Evolutionary conservation across 176 grass and related monocot species (phyloP).

Genomic region (Sorghum bicolor): DNA sequence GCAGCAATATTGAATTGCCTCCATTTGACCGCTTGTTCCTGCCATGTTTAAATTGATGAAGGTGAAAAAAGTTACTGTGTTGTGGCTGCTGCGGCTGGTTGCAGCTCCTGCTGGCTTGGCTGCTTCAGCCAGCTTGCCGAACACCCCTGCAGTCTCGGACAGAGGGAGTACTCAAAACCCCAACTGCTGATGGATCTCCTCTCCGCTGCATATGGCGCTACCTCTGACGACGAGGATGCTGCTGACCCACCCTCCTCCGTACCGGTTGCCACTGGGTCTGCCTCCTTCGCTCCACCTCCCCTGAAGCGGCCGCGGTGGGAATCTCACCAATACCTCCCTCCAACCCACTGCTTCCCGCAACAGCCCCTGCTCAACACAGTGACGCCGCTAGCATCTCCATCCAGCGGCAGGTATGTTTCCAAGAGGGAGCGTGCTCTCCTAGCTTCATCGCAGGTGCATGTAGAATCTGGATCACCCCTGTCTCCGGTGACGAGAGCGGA

Average conservation of each 20-base stretch:
- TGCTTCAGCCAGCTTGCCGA: neutral
- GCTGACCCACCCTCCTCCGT: neutral
- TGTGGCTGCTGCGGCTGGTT: neutral
- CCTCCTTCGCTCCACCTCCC: neutral
- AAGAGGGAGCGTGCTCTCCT: conserved; percentile 71
- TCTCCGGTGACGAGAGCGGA: neutral
- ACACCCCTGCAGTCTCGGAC: neutral
- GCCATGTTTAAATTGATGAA: neutral
- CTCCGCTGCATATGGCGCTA: conserved; percentile 44
- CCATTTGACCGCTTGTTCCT: neutral
- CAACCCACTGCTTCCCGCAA: neutral
- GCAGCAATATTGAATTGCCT: neutral
- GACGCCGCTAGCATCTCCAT: neutral
- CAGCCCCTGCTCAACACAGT: neutral
- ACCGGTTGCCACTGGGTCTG: neutral
- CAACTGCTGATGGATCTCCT: conserved; percentile 58
- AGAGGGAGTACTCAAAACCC: neutral
- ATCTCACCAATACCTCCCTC: neutral
- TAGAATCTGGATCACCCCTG: neutral
- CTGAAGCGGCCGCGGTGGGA: conserved; percentile 29
- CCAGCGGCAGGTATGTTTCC: conserved; percentile 59
- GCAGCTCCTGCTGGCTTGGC: neutral
- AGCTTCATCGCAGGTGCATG: conserved; percentile 15
- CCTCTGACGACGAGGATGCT: conserved; percentile 46
- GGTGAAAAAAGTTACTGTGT: neutral